Conservation (phyloP, 1,139 yeast species). For the Meyerozyma elateridarum region DNA sequence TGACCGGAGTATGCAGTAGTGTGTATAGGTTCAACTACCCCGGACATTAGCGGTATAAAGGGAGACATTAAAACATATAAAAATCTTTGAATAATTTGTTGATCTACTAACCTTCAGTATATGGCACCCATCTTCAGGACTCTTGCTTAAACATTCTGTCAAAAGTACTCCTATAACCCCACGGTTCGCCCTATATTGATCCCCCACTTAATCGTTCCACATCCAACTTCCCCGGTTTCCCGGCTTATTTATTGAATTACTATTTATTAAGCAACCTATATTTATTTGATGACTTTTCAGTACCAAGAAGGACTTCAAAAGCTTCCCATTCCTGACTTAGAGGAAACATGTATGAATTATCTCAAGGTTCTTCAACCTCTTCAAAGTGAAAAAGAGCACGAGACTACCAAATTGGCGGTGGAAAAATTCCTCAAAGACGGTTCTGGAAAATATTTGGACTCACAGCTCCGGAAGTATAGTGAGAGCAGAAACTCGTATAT, state of each 20-base stretch:
- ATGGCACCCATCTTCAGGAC: no score
- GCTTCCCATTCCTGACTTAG: conserved; percentile 74
- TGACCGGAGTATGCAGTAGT: conserved; percentile 3
- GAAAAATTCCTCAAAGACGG: conserved; percentile 49
- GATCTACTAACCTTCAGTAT: no score
- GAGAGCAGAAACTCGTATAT: conserved; percentile 69
- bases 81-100: no score
- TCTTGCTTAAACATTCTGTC: no score
- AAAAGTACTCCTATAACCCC: no score
- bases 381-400: conserved; percentile 68
- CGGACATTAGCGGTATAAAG: conserved; percentile 3
- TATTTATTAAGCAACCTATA: no score
- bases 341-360: conserved; percentile 60
- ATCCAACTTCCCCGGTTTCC: conserved; percentile 3
- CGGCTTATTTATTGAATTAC: no score
- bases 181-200: no score
- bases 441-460: conserved; percentile 58
- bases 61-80: no score
- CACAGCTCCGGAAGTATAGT: conserved; percentile 59
- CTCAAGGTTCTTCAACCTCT: conserved; percentile 66
- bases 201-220: no score
- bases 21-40: background rate
- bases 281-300: conserved; percentile 45
- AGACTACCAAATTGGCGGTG: conserved; percentile 57
- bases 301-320: conserved; percentile 54